These are phyloP conservation scores for Vigna trinervia DNA, from an alignment of 306 rosid genomes.

Conservation along the genomic window DNA sequence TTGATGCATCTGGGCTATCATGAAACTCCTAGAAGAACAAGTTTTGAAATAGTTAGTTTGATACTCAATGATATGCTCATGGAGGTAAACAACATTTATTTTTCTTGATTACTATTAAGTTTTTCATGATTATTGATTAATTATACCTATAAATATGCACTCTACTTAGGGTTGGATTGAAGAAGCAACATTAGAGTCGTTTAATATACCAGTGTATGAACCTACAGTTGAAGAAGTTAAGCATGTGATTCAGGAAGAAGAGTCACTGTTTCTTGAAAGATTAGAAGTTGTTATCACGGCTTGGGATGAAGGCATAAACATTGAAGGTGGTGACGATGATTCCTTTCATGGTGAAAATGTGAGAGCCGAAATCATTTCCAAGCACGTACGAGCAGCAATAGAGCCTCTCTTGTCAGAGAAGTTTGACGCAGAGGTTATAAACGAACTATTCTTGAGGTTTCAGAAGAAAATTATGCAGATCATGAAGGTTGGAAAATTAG, in stretches of 20 bases:
- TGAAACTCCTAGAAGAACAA: not conserved
- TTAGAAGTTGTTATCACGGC: not conserved
- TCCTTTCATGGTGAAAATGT: not conserved
- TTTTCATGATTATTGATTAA: not conserved
- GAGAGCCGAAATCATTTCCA: not conserved
- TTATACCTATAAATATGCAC: not conserved
- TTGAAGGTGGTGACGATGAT: not conserved
- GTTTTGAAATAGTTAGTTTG: not conserved
- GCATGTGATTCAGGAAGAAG: conserved; percentile 33
- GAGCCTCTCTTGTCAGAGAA: not conserved
- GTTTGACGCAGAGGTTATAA: not conserved
- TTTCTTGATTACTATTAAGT: not conserved
- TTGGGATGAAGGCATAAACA: conserved; percentile 31
- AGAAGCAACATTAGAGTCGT: conserved; percentile 30
- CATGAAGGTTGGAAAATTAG: not conserved
- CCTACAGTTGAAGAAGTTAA: conserved; percentile 21
- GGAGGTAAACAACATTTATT: conserved; percentile 38
- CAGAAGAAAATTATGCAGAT: not conserved
- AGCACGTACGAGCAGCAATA: not conserved
- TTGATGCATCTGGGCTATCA: conserved; percentile 44
- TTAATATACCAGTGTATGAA: conserved; percentile 14
- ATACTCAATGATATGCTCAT: conserved; percentile 49
- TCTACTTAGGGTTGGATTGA: conserved; percentile 27
- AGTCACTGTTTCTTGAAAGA: conserved; percentile 8
- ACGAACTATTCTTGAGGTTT: not conserved